Evolutionary conservation across 2,329 filamentous ascomycete genomes (phyloP).

Genomic region (Diaporthe sp.): DNA sequence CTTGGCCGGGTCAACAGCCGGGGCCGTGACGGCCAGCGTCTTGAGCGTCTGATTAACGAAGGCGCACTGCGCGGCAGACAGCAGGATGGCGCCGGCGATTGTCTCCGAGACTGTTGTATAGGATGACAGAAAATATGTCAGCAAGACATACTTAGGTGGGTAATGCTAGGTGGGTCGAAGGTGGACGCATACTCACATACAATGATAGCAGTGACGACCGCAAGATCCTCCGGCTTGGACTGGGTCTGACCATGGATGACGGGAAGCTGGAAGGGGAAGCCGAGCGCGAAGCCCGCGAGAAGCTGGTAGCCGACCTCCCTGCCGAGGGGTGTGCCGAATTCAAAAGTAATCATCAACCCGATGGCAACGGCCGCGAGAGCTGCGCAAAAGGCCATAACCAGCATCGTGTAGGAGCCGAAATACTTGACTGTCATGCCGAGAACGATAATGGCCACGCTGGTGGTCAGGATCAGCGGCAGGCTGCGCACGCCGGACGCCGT

Average conservation of each 20-base stretch:
- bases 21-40: constrained; percentile 44
- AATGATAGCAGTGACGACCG: constrained; percentile 53
- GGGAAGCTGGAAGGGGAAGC: constrained; percentile 57
- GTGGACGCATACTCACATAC: constrained; percentile 47
- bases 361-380: constrained; percentile 51
- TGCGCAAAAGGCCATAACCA: constrained; percentile 54
- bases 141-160: not conserved
- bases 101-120: constrained; percentile 48
- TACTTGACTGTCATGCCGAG: constrained; percentile 49
- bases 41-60: constrained; percentile 51
- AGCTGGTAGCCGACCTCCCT: constrained; percentile 61
- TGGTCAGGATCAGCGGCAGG: constrained; percentile 52
- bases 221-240: constrained; percentile 50
- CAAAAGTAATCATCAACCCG: constrained; percentile 51
- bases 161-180: not conserved
- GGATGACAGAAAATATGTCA: constrained; percentile 42
- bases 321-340: constrained; percentile 44
- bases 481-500: constrained; percentile 52
- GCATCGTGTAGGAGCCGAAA: constrained; percentile 46
- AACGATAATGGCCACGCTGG: constrained; percentile 50
- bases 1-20: constrained; percentile 45
- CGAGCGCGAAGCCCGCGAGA: constrained; percentile 57
- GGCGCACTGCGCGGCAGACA: constrained; percentile 54
- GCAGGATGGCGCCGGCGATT: constrained; percentile 60
- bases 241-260: constrained; percentile 52